Evolutionary conservation across 805 yeast species (phyloP).

Genomic region (Saccharomycopsis lassenensis): DNA sequence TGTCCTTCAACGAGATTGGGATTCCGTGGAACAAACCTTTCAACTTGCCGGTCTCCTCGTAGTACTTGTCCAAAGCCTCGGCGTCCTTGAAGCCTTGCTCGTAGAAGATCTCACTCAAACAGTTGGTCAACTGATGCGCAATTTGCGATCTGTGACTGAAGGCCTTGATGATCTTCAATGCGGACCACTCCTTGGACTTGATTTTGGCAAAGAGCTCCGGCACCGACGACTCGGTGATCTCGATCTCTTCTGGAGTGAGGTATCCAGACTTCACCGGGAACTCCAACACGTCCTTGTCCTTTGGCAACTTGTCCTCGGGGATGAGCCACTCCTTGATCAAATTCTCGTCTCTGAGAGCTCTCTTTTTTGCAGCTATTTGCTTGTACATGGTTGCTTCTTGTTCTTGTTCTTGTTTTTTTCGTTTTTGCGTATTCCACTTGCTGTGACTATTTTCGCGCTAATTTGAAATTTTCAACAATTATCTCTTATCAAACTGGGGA

Average conservation of each 20-base stretch:
- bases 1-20: constrained; percentile 49
- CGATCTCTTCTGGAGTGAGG: constrained; percentile 27
- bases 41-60: constrained; percentile 31
- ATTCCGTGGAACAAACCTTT: constrained; percentile 59
- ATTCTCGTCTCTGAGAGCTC: constrained; percentile 30
- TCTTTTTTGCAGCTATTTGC: constrained; percentile 32
- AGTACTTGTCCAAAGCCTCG: constrained; percentile 41
- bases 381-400: constrained; percentile 22
- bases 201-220: constrained; percentile 24
- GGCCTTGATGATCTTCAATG: constrained; percentile 41
- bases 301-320: constrained; percentile 26
- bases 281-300: constrained; percentile 27
- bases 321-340: constrained; percentile 37
- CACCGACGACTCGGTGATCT: constrained; percentile 30
- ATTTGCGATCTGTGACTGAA: constrained; percentile 49
- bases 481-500: too few species aligned
- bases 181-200: constrained; percentile 26
- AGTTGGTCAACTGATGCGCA: constrained; percentile 43
- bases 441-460: too few species aligned
- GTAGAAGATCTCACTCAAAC: constrained; percentile 31
- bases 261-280: constrained; percentile 30
- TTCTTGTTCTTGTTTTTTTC: background rate
- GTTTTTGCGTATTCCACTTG: background rate
- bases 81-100: constrained; percentile 53
- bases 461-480: too few species aligned